Conservation (phyloP, 257 asterid genomes). For the Cordia subcordata region DNA sequence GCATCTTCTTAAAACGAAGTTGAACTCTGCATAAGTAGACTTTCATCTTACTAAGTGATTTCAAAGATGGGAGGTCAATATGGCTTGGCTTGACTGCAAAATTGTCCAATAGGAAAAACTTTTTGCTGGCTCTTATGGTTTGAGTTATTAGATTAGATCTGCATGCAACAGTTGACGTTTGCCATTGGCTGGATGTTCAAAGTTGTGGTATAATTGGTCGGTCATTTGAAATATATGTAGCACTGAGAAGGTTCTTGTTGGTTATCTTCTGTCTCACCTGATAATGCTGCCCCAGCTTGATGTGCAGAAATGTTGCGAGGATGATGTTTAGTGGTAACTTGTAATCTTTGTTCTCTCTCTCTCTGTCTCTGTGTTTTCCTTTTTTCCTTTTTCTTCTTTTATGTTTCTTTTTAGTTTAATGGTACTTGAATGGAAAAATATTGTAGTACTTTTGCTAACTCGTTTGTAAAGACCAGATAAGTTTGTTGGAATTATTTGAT, state of each 20-base stretch:
- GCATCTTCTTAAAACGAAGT: background rate
- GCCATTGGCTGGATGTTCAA: background rate
- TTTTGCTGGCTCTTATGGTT: background rate
- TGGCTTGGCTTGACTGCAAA: background rate
- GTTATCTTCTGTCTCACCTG: background rate
- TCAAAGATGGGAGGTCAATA: too few species aligned
- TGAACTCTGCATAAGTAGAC: background rate
- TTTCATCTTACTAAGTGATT: background rate
- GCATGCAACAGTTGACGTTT: background rate
- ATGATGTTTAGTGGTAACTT: background rate
- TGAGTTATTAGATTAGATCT: background rate
- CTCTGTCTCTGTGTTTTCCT: too few species aligned
- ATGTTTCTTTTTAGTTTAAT: background rate
- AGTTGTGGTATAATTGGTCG: background rate
- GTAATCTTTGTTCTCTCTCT: too few species aligned
- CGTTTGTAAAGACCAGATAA: background rate
- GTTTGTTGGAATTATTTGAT: background rate
- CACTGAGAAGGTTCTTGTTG: slow-evolving; percentile 16
- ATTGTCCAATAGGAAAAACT: background rate
- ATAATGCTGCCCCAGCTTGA: background rate
- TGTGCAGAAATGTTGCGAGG: background rate
- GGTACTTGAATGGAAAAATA: background rate
- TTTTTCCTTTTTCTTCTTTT: background rate
- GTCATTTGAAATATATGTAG: slow-evolving; percentile 16
- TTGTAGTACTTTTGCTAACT: background rate